Base-by-base conservation (phyloP, 192 early-diverging fungal species). In the Obelidium mucronatum region DNA sequence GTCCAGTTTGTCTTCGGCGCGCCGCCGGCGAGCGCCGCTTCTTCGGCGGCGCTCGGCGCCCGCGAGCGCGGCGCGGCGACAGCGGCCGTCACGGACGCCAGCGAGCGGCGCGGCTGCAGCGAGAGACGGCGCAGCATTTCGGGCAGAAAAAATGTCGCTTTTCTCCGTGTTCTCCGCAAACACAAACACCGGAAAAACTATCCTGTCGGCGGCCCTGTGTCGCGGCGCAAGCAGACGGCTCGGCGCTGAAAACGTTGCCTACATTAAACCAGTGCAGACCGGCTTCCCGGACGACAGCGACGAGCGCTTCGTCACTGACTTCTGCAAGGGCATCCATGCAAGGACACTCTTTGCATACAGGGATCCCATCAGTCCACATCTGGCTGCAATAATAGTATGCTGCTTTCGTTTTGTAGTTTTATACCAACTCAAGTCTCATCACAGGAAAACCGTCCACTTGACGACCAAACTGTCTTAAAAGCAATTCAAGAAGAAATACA, bases 241-340 rank as follows among this genome's bases (percentile, higher is more conserved):
- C 15, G 61, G 35, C 26, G n/a, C 60, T 4, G 22, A 24, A 13
- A 31, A 37, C 34, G 87, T 91, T 11, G 85, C 87, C 65, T 94
- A 93, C 76, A 39, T 94, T 33, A 95, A 95, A 59, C 94, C 94
- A 0, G 87, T 95, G 2, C 94, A 95, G 80, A 95, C 94, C 11
- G 94, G 93, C 0, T 95, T 86, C 80, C 93, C 94, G 6, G 79
- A 78, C 4, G 93, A 94, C 79, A 88, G 87, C 42, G 94, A 95
- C 81, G 87, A 88, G 44, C 85, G 74, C n/a, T 67, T 91, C 75
- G 91, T 91, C 28, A 77, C 87, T 67, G 79, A 73, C 30, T 90
- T 77, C 44, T 79, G 79, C 0, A 75, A 80, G 2, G 79, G 76
- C 1, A 76, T 87, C 6, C 75, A 72, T 11, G 74, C 89, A 26